Base-by-base conservation (phyloP, 148 eudicot genomes). In the Chenopodium suecicum region DNA sequence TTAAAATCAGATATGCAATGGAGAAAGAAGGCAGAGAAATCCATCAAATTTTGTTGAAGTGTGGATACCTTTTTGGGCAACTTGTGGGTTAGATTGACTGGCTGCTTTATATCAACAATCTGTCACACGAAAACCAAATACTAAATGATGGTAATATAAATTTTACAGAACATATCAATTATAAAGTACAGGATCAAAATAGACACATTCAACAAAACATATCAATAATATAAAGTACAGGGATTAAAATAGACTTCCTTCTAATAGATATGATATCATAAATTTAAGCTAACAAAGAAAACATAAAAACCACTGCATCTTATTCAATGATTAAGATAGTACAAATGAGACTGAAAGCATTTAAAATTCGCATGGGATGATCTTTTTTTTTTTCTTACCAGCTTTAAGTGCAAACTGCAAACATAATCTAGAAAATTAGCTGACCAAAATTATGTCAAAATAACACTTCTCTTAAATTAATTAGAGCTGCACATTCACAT, bases 11-110 rank as follows among this genome's bases (percentile, higher is more conserved):
- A 22, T 14, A 54, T 68, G 3, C 34, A 66, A 27, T 31, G 37
- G 19, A 72, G 54, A 75, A 68, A 25, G 69, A 13, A 65, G 44
- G 47, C 23, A 52, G 68, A 44, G 68, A n/a, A 74, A 62, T 17
- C 47, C 16, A 76, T 52, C 78, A 70, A 29, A 63, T 20, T 25
- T 64, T 34, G 17, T 74, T 44, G 44, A 41, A 41, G 44, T 41
- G 44, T 41, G 44, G 34, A 69, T 88, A 94, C 98, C 94, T 82
- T 91, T 76, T 89, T 93, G 31, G 97, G 91, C 73, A 72, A 86
- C 89, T 94, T 94, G 83, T 92, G 98, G 56, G 87, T 85, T 67
- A 94, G 86, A 85, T 85, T 88, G 79, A 75, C 85, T 75, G 89
- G 93, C 62, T 88, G 94, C 86, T 85, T 86, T 79, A 85, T 54